Evolutionary conservation across 2,329 filamentous ascomycete genomes (phyloP).

Genomic region (Rhexocercosporidium sp.): DNA sequence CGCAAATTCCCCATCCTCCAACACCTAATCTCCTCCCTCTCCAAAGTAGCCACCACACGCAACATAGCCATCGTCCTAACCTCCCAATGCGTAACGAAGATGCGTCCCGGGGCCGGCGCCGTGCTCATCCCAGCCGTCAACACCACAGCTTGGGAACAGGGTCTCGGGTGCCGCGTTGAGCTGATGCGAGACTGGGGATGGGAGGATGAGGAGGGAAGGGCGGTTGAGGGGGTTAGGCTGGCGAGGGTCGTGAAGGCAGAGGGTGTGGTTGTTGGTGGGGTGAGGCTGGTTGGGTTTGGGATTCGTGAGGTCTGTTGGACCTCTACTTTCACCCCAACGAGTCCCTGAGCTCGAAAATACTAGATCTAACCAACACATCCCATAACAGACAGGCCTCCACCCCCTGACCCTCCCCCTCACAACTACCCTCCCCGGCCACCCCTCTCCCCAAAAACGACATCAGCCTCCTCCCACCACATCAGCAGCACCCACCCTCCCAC

Average conservation of each 20-base stretch:
- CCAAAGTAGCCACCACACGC: conserved; percentile 75
- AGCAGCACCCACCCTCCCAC: conserved; percentile 42
- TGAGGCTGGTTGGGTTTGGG: conserved; percentile 34
- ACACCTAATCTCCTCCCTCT: conserved; percentile 70
- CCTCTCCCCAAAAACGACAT: neutral
- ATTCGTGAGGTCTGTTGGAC: conserved; percentile 33
- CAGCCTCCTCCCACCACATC: conserved; percentile 9
- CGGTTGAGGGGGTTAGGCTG: conserved; percentile 61
- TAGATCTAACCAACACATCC: neutral
- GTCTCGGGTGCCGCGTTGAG: conserved; percentile 73
- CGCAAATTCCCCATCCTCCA: conserved; percentile 52
- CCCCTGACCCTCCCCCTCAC: neutral
- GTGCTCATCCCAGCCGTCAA: conserved; percentile 77
- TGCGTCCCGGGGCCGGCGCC: conserved; percentile 69
- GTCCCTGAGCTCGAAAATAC: neutral
- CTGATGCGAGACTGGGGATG: conserved; percentile 80
- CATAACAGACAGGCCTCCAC: neutral
- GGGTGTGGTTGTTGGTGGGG: conserved; percentile 47
- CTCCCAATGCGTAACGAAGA: conserved; percentile 82
- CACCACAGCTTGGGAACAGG: conserved; percentile 79
- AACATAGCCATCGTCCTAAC: conserved; percentile 77
- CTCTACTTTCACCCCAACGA: neutral
- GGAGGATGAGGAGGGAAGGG: conserved; percentile 47
- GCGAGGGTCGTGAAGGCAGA: conserved; percentile 69
- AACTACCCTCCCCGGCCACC: conserved; percentile 9